Evolutionary conservation across 2,329 filamentous ascomycete genomes (phyloP).

Genomic region (Scedosporium boydii): DNA sequence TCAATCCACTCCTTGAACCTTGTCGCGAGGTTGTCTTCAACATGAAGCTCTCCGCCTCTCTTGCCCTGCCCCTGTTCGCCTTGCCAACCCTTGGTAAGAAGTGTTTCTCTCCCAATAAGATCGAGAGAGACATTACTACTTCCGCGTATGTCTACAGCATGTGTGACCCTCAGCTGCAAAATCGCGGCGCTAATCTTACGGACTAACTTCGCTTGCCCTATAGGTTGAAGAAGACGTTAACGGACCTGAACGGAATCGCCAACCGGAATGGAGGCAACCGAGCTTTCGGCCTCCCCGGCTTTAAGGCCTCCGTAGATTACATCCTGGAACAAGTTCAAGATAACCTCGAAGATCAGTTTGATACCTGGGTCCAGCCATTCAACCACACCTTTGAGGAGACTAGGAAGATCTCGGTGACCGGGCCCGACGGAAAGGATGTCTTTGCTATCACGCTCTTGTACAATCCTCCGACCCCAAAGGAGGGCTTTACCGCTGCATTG

Average conservation of each 20-base stretch:
- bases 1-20: neutral
- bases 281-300: conserved; percentile 50
- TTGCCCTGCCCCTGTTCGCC: neutral
- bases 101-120: conserved; percentile 25
- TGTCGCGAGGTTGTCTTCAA: neutral
- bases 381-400: conserved; percentile 35
- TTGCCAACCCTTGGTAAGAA: neutral
- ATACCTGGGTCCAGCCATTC: conserved; percentile 37
- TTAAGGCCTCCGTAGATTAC: conserved; percentile 48
- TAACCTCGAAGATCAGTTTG: conserved; percentile 29
- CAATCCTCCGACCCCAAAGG: conserved; percentile 31
- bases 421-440: conserved; percentile 34
- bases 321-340: conserved; percentile 35
- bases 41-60: conserved; percentile 1
- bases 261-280: conserved; percentile 47
- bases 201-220: neutral
- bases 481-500: conserved; percentile 26
- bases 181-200: neutral
- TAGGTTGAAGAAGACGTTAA: conserved; percentile 45
- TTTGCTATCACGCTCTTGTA: conserved; percentile 33
- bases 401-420: conserved; percentile 29
- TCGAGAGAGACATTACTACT: conserved; percentile 28
- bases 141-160: conserved; percentile 22
- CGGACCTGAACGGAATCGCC: conserved; percentile 44
- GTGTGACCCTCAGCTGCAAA: neutral